Evolutionary conservation across 2,329 filamentous ascomycete species (phyloP).

Genomic region (Aspergillus japonicus): DNA sequence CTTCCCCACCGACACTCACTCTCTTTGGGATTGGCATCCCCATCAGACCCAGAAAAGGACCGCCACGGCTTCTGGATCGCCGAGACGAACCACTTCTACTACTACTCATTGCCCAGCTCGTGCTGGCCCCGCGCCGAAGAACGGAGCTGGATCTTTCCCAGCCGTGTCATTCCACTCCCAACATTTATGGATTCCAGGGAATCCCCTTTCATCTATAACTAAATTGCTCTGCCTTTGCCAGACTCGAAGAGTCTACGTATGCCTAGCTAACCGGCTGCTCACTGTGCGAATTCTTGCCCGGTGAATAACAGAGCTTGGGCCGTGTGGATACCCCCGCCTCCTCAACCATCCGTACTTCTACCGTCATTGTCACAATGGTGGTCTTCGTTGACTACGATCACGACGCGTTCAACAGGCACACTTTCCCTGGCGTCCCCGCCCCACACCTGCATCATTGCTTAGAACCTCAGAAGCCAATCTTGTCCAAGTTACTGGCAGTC

Average conservation of each 20-base stretch:
- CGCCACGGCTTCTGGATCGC: slow-evolving; percentile 16
- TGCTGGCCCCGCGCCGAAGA: slow-evolving; percentile 23
- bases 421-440: slow-evolving; percentile 14
- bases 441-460: slow-evolving; percentile 16
- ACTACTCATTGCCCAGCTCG: not conserved
- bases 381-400: slow-evolving; percentile 49
- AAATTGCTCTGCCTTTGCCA: not conserved
- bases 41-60: slow-evolving; percentile 13
- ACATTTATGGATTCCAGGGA: not conserved
- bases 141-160: slow-evolving; percentile 27
- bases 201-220: not conserved
- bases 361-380: slow-evolving; percentile 41
- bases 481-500: slow-evolving; percentile 21
- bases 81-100: slow-evolving; percentile 17
- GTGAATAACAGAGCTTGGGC: not conserved
- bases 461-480: slow-evolving; percentile 24
- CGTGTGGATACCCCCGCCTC: not conserved
- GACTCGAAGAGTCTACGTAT: not conserved
- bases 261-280: not conserved
- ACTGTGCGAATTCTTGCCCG: not conserved
- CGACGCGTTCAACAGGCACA: slow-evolving; percentile 33
- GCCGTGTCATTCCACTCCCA: slow-evolving; percentile 30
- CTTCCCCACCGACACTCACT: not conserved
- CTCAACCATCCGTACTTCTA: not conserved
- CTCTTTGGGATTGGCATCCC: not conserved